Percentiles rank a stretch among this genome's conserved stretches.
These are phyloP conservation scores for Meira nashicola DNA, from an alignment of 1,284 basidiomycete species.

Conservation along the genomic window DNA sequence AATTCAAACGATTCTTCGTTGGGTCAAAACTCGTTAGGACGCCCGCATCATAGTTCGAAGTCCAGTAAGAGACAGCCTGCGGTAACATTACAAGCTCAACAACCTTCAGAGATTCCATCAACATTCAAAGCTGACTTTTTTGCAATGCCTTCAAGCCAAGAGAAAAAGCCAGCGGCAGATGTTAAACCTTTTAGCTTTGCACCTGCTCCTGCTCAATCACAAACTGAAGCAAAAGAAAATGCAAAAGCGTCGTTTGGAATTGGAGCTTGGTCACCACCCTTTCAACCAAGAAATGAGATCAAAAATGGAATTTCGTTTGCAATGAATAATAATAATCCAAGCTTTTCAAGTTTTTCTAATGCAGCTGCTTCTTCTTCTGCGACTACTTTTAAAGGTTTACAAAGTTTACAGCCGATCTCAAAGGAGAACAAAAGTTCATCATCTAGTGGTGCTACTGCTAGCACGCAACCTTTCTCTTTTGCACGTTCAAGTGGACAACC, in stretches of 20 bases:
- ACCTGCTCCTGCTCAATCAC: neutral
- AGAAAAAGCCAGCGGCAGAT: neutral
- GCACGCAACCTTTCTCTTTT: neutral
- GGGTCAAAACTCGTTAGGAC: too few species aligned
- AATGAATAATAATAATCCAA: neutral
- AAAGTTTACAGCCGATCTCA: neutral
- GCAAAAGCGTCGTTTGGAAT: too few species aligned
- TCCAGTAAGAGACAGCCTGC: neutral
- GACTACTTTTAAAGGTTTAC: neutral
- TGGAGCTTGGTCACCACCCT: neutral
- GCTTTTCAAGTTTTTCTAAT: neutral
- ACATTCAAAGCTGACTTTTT: neutral
- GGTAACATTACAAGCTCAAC: neutral
- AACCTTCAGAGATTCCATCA: neutral
- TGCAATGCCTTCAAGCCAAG: neutral
- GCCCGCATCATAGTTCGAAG: neutral
- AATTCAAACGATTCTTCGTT: too few species aligned
- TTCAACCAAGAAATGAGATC: neutral
- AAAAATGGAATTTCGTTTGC: neutral
- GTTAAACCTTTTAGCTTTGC: neutral
- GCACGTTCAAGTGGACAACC: conserved; percentile 5
- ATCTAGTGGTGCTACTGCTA: too few species aligned
- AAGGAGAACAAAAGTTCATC: neutral
- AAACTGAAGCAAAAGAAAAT: neutral
- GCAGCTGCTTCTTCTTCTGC: neutral